These are phyloP conservation scores for Larix kaempferi DNA, from an alignment of 75 land plant genomes.

Conservation along the genomic window DNA sequence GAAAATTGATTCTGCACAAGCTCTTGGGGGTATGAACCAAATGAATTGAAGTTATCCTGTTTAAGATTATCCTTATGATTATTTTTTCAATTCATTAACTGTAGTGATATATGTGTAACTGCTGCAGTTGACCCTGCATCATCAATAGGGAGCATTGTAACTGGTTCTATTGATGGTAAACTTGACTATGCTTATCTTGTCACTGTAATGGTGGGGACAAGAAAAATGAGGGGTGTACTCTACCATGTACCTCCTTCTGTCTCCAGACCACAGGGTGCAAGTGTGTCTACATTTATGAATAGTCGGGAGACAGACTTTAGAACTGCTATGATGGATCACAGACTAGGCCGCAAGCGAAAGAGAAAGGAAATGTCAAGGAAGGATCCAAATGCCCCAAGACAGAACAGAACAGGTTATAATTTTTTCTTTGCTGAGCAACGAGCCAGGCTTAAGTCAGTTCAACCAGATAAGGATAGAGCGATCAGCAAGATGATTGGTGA, in stretches of 20 bases:
- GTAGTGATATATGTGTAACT: neutral
- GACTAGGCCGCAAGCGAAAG: conserved; percentile 17
- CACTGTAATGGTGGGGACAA: conserved; percentile 61
- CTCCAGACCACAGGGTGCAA: conserved; percentile 5
- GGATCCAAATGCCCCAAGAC: conserved; percentile 82
- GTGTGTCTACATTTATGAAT: conserved; percentile 2
- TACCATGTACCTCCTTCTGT: conserved; percentile 49
- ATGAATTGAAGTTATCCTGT: conserved; percentile 3
- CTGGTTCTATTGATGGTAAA: conserved; percentile 74
- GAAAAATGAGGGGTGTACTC: conserved; percentile 67
- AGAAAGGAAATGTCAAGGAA: conserved; percentile 37
- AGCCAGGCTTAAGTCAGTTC: conserved; percentile 49
- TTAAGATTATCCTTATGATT: neutral
- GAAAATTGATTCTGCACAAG: conserved; percentile 11
- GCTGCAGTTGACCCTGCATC: conserved; percentile 8
- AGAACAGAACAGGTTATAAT: conserved; percentile 86
- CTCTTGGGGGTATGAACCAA: neutral
- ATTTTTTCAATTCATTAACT: neutral
- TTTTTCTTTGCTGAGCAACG: conserved; percentile 91
- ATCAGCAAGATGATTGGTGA: conserved; percentile 90
- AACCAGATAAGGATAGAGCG: conserved; percentile 73
- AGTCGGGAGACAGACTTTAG: neutral
- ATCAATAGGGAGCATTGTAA: conserved; percentile 33
- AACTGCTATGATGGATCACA: neutral
- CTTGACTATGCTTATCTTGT: conserved; percentile 81